Evolutionary conservation across 164 flowering plant species (phyloP), one percentile per base, ranked within the genome.

Genomic region (Vitis rupestris): DNA sequence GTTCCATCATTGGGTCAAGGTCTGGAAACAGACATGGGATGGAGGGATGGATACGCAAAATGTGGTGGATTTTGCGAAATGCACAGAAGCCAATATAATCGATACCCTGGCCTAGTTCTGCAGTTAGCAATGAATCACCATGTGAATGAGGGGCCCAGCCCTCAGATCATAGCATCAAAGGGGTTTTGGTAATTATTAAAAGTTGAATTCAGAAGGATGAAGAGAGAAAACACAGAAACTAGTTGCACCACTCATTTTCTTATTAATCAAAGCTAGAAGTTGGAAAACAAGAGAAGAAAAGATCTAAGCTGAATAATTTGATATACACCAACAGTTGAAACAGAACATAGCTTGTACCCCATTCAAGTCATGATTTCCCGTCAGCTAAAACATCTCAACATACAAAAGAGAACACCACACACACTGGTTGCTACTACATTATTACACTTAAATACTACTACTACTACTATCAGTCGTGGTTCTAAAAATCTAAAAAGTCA

Each of bases 401-500:
- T 64, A 79, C 73, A 79, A 75, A 76, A 70, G 68, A 51, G 82
- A 78, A 76, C 64, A 70, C 70, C 59, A 72, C 68, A 70, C 65
- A 70, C 53, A 69, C 44, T 37, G 44, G 44, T 37, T 37, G 4
- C 44, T 57, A 15, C 19, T 66, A 74, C 74, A 74, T 74, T 74
- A 81, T 79, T 74, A 72, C 63, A 72, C 31, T 70, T 65, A 37
- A 6, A 37, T 37, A 37, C 44, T 37, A 37, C 44, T 51, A 37
- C 44, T 51, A 77, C 76, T 59, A 79, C 72, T 31, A 86, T 76
- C 73, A 83, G 83, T 79, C 77, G 72, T 73, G 72, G 71, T 57
- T 70, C 83, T 76, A 76, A 37, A 73, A 67, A 66, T 60, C 82
- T 76, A 80, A 67, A 37, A 57, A 63, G 90, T 88, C 86, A 83